phyloP scores from a whole-genome alignment of 2,329 filamentous ascomycete species.

The Sphaerulina musiva region DNA sequence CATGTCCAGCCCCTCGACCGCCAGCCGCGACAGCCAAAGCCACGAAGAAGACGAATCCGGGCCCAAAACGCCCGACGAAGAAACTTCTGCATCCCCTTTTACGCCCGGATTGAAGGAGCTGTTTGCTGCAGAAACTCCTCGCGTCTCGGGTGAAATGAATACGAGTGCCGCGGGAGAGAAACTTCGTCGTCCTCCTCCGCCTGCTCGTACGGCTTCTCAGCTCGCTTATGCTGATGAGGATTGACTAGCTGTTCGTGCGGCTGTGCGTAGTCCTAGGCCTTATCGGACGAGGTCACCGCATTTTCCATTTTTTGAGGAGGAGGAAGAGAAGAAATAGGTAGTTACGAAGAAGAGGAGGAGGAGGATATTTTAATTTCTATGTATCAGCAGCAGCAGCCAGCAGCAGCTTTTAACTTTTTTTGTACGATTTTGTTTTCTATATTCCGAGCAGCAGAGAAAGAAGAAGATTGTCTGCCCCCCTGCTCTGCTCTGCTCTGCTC shows the following conservation, averaged over 20 bases:
- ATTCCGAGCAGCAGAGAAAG: background rate
- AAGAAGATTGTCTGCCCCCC: too few relatives aligned
- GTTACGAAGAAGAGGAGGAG: too few relatives aligned
- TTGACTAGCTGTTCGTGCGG: constrained; percentile 8
- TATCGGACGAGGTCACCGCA: background rate
- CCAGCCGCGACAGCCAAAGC: constrained; percentile 2
- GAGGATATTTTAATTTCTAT: too few relatives aligned
- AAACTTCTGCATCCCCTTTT: background rate
- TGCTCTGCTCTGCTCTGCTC: background rate
- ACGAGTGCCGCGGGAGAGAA: background rate
- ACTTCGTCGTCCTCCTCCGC: constrained; percentile 3
- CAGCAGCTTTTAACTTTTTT: too few relatives aligned
- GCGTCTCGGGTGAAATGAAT: background rate
- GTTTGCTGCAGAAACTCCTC: background rate
- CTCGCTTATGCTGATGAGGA: constrained; percentile 5
- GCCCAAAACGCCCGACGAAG: constrained; percentile 1
- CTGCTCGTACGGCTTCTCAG: constrained; percentile 5
- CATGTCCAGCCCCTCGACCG: background rate
- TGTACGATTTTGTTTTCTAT: background rate
- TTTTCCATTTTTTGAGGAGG: background rate
- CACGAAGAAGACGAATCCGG: constrained; percentile 1
- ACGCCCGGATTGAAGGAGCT: constrained; percentile 2
- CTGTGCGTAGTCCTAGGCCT: background rate
- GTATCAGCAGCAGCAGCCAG: too few relatives aligned
- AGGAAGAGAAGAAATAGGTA: background rate